Evolutionary conservation across 768 basidiomycete species (phyloP).

Genomic region (Cantharellus anzutake): DNA sequence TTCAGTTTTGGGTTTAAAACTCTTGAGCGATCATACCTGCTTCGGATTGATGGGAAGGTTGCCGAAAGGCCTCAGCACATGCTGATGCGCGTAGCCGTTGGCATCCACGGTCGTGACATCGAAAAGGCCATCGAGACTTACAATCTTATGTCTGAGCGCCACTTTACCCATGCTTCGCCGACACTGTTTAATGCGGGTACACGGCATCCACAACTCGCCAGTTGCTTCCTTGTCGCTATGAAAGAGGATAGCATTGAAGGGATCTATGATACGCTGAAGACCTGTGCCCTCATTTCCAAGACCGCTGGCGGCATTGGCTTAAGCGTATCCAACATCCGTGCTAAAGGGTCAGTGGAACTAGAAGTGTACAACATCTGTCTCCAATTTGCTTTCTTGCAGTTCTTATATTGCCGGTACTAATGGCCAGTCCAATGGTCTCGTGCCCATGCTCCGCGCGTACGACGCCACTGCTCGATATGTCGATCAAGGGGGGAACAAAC

Average conservation of each 20-base stretch:
- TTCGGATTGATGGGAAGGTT: slow-evolving; percentile 83
- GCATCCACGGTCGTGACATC: slow-evolving; percentile 81
- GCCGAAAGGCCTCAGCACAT: slow-evolving; percentile 97
- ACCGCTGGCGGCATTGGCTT: slow-evolving; percentile 96
- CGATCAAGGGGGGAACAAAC: slow-evolving; percentile 98
- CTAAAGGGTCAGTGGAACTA: slow-evolving; percentile 45
- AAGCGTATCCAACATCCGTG: slow-evolving; percentile 89
- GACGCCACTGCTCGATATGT: slow-evolving; percentile 98
- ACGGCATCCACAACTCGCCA: slow-evolving; percentile 79
- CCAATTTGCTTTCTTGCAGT: slow-evolving; percentile 21
- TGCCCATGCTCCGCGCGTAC: slow-evolving; percentile 96
- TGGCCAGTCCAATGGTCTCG: slow-evolving; percentile 96
- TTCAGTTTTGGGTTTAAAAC: slow-evolving; percentile 98
- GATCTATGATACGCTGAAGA: slow-evolving; percentile 96
- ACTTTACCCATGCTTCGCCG: slow-evolving; percentile 96
- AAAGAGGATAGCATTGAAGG: slow-evolving; percentile 98
- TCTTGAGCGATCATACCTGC: slow-evolving; percentile 90
- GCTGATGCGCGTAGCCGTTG: slow-evolving; percentile 98
- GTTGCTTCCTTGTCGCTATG: slow-evolving; percentile 97
- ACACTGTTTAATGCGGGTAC: slow-evolving; percentile 98
- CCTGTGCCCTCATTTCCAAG: slow-evolving; percentile 98
- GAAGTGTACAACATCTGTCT: not conserved
- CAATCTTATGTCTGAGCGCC: slow-evolving; percentile 92
- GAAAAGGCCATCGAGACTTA: slow-evolving; percentile 83
- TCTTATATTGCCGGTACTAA: slow-evolving; percentile 99